These are phyloP conservation scores for Scutellaria minor DNA, from an alignment of 257 asterid genomes.

Conservation along the genomic window DNA sequence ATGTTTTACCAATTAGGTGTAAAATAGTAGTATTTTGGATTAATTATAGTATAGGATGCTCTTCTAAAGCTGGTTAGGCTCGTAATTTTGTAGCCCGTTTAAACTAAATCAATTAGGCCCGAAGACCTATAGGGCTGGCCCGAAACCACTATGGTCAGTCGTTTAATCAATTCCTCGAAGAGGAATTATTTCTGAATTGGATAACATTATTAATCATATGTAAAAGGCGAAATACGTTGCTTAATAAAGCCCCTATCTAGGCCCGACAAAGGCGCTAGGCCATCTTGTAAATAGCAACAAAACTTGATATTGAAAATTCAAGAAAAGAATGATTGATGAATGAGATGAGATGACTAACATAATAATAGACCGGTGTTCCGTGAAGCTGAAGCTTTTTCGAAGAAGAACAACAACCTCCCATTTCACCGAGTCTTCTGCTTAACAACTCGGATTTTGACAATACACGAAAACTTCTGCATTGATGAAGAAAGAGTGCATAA, in stretches of 20 bases:
- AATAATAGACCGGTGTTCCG: conserved; percentile 76
- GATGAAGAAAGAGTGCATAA: background rate
- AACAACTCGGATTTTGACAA: background rate
- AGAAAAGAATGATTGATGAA: background rate
- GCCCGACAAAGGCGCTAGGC: too few species aligned
- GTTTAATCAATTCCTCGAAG: background rate
- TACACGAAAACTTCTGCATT: background rate
- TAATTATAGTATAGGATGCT: too few species aligned
- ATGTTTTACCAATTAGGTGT: background rate
- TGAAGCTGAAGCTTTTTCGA: conserved; percentile 71
- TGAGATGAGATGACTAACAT: conserved; percentile 57
- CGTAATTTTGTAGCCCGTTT: too few species aligned
- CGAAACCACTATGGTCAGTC: too few species aligned
- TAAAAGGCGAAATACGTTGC: background rate
- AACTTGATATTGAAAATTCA: background rate
- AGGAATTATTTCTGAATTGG: background rate
- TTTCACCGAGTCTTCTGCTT: conserved; percentile 36
- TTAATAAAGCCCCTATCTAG: background rate
- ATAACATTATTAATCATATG: conserved; percentile 1
- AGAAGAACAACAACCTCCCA: conserved; percentile 88
- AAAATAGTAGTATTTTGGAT: too few species aligned
- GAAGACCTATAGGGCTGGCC: too few species aligned
- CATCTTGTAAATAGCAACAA: background rate
- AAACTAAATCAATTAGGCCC: too few species aligned
- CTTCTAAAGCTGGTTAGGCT: too few species aligned